Evolutionary conservation across 176 grass and related monocot species (phyloP), one percentile per base, ranked within the genome.

Genomic region (Triticum aestivum): DNA sequence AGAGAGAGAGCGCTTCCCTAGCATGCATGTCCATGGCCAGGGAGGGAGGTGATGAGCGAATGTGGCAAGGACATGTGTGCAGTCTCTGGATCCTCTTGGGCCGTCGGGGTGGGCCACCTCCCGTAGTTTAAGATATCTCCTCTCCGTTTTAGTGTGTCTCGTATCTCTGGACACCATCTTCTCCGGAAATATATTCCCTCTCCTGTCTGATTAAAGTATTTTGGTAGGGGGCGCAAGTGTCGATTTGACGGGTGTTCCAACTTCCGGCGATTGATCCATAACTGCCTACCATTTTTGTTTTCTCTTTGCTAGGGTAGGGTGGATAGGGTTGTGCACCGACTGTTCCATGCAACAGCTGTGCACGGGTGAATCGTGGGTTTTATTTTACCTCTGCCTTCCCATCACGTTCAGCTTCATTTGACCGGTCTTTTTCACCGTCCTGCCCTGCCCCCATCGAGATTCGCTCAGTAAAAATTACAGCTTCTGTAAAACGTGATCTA

Each of bases 131-230:
- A 41, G 54, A 35, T 63, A 78, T 88, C 58, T 68, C 67, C 24
- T 54, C 78, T 83, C 84, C 81, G 61, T 87, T 78, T 80, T 78
- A 21, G 70, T 52, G 69, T 87, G 65, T 85, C 49, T 61, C 71
- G 82, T 88, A 83, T 90, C 88, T 87, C 41, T 81, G 68, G 76
- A 89, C 80, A 89, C 14, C 68, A 37, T 51, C 66, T 37, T 11
- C 41, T 65, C 24, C 32, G 54, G 65, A 83, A 83, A 86, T 78
- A 44, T 72, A 61, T 77, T 65, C 27, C 17, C 5, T 30, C 44
- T 38, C 21, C 1, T 32, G 65, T 14, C 8, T 10, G 39, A 65
- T 83, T 90, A 82, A 86, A 79, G 34, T 33, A 73, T 86, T 56
- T 52, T 3, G 27, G 42, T 6, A 2, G 27, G 18, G 18, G 20